Conservation (phyloP, 768 basidiomycete genomes). For the Hericium rajendrae region DNA sequence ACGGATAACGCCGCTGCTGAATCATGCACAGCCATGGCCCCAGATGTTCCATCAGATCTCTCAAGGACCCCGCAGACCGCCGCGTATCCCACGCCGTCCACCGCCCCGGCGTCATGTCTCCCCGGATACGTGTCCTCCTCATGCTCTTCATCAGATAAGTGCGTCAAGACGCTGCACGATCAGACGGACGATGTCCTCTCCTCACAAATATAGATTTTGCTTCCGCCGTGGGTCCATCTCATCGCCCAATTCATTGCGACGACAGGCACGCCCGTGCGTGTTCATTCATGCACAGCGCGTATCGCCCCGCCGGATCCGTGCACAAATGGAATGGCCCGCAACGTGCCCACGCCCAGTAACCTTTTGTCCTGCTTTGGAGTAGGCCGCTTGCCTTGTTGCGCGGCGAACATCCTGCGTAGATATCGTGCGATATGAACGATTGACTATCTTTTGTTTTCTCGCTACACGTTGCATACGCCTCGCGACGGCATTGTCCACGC, state of each 20-base stretch:
- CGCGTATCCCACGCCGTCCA: neutral
- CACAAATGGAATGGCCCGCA: too few species aligned
- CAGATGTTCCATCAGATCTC: neutral
- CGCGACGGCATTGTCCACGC: too few species aligned
- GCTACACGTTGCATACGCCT: too few species aligned
- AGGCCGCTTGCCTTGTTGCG: too few species aligned
- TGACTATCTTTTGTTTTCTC: too few species aligned
- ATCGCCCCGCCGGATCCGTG: too few species aligned
- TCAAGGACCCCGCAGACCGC: neutral
- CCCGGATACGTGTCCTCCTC: neutral
- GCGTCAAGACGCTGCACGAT: neutral
- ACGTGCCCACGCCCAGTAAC: neutral
- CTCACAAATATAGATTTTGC: neutral
- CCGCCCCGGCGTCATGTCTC: neutral
- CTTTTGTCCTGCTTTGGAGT: neutral
- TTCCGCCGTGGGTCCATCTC: neutral
- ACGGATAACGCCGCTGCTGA: too few species aligned
- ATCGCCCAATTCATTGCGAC: neutral
- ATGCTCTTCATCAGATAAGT: neutral
- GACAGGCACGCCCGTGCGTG: neutral
- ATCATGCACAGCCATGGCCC: too few species aligned
- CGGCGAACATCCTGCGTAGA: too few species aligned
- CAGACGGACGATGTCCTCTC: neutral
- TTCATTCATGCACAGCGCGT: too few species aligned
- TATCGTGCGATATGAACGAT: too few species aligned